Percentiles rank a stretch among this genome's conserved stretches.
These are phyloP conservation scores for Aspergillus caelatus DNA, from an alignment of 2,329 filamentous ascomycete genomes.

Conservation along the genomic window DNA sequence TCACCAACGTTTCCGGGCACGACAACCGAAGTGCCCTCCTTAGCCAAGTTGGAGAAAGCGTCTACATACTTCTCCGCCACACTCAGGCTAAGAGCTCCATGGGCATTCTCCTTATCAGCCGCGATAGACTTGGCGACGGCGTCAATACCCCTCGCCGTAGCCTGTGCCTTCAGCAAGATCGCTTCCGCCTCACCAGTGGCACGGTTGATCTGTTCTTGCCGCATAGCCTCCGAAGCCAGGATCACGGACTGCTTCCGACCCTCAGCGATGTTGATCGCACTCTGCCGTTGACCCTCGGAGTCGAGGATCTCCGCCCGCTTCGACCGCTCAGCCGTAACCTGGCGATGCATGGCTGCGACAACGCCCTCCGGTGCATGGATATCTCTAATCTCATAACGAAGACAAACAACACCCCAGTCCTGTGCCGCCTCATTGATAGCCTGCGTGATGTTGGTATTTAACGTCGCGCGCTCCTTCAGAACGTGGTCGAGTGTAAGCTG, in stretches of 20 bases:
- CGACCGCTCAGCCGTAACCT: conserved; percentile 94
- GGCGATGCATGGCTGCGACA: conserved; percentile 96
- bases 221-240: conserved; percentile 87
- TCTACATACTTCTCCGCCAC: conserved; percentile 99
- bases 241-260: conserved; percentile 97
- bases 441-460: conserved; percentile 98
- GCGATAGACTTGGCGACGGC: conserved; percentile 77
- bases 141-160: conserved; percentile 86
- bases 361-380: conserved; percentile 94
- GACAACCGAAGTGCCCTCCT: conserved; percentile 92
- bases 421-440: conserved; percentile 98
- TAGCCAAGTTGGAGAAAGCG: conserved; percentile 87
- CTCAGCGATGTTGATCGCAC: conserved; percentile 98
- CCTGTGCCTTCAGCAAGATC: conserved; percentile 80
- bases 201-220: conserved; percentile 88
- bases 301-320: conserved; percentile 98
- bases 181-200: conserved; percentile 93
- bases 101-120: conserved; percentile 72
- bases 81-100: conserved; percentile 80
- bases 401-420: conserved; percentile 93
- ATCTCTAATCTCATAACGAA: conserved; percentile 97
- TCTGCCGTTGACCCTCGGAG: conserved; percentile 94
- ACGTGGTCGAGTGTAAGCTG: conserved; percentile 96
- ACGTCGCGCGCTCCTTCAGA: conserved; percentile 90
- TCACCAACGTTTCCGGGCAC: conserved; percentile 97